Evolutionary conservation across 208 protist species (phyloP), one percentile per base, ranked within the genome.

Genomic region (Angomonas deanei): DNA sequence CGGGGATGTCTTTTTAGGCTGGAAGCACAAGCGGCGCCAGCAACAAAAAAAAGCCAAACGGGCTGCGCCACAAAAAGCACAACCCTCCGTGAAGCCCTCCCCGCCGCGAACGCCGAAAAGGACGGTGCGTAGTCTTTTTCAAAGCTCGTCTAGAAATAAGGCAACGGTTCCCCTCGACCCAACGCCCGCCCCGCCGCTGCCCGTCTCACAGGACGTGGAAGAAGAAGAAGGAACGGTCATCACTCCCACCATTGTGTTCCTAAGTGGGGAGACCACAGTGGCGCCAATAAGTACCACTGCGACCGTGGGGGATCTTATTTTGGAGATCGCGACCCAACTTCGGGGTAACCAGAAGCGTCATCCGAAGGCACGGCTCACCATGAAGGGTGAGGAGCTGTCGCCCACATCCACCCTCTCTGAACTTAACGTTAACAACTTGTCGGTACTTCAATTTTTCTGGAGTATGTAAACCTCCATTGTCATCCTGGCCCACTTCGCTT

Each of bases 1-100:
- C 8, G 76, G 76, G 0, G 42, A 69, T 19, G 31, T 82, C 10
- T 82, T 64, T 36, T 57, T 82, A 6, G 61, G 64, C 3, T 82
- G 76, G 76, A 56, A 34, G 8, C 8, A 23, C n/a, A 47, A 63
- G 26, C 15, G 6, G 27, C 3, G 33, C 21, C 15, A 4, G 30
- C 13, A 52, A 52, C 34, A 17, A 30, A 28, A 34, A 32, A 39
- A 8, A 13, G 19, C 58, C n/a, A n/a, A 32, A 47, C 11, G 24
- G 27, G 32, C 58, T 4, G 10, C 36, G 2, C 11, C 24, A 19
- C 2, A 56, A 30, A n/a, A 27, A 3, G 15, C 21, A 42, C 36
- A 42, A 42, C 8, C 15, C 8, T 42, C 36, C 11, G 15, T 8
- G 8, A 15, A 15, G 11, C 8, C 36, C 15, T 42, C 36, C 15